phyloP scores from a whole-genome alignment of 2,329 filamentous ascomycete species.

The Ascochyta clinopodiicola region DNA sequence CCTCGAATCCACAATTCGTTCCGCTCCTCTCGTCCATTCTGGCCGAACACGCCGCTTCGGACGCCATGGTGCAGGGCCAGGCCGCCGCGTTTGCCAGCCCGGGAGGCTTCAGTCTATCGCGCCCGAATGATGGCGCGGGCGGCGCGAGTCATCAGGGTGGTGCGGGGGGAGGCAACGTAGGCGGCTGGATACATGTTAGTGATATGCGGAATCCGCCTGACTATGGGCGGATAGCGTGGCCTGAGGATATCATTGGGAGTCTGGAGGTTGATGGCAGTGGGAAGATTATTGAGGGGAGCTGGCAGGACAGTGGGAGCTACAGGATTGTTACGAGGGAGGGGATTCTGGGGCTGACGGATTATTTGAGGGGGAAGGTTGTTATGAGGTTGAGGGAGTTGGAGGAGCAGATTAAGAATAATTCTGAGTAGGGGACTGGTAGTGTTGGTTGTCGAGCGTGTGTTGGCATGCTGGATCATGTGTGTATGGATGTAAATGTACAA shows the following conservation, averaged over 20 bases:
- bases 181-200: constrained; percentile 69
- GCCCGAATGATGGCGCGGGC: constrained; percentile 54
- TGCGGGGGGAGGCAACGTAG: constrained; percentile 62
- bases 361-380: constrained; percentile 32
- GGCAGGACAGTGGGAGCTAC: constrained; percentile 69
- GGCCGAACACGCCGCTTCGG: constrained; percentile 59
- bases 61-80: constrained; percentile 64
- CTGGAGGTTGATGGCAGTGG: constrained; percentile 66
- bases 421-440: neutral
- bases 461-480: constrained; percentile 3
- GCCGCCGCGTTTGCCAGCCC: constrained; percentile 66
- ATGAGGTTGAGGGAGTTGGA: constrained; percentile 27
- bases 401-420: constrained; percentile 26
- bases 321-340: constrained; percentile 66
- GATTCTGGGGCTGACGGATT: constrained; percentile 48
- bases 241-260: constrained; percentile 71
- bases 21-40: constrained; percentile 63
- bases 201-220: constrained; percentile 67
- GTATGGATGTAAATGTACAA: neutral
- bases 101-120: constrained; percentile 60
- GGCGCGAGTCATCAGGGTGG: constrained; percentile 66
- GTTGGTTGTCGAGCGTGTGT: too few relatives aligned
- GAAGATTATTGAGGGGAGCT: constrained; percentile 64
- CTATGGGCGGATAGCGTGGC: constrained; percentile 69
- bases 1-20: constrained; percentile 63